phyloP scores from a whole-genome alignment of 208 protist genomes.

The Tetramitus jugosus region DNA sequence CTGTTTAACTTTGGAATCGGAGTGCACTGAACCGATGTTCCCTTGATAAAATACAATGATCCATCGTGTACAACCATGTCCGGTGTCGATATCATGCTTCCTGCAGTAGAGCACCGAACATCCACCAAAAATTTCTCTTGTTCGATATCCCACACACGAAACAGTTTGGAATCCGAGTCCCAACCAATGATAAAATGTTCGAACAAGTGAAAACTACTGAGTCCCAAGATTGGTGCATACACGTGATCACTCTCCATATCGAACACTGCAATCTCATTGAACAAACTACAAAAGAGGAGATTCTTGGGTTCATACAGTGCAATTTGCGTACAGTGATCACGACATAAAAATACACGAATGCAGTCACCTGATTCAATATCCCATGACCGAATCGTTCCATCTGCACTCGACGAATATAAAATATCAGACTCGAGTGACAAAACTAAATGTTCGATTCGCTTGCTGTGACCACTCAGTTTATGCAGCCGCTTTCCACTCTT shows the following conservation, averaged over 20 bases:
- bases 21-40: neutral
- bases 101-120: neutral
- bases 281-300: neutral
- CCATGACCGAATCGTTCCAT: neutral
- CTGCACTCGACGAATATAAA: neutral
- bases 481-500: neutral
- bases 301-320: neutral
- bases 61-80: neutral
- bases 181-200: neutral
- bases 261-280: neutral
- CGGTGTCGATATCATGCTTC: neutral
- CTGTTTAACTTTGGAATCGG: neutral
- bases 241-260: neutral
- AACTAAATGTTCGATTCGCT: neutral
- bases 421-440: neutral
- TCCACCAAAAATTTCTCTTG: neutral
- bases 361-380: neutral
- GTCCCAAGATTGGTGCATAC: neutral
- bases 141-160: neutral
- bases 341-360: neutral
- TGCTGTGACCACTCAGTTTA: neutral
- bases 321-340: neutral
- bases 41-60: neutral
- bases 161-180: neutral
- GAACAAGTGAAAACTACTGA: neutral